Evolutionary conservation across 2,329 filamentous ascomycete genomes (phyloP), one percentile per base, ranked within the genome.

Genomic region (Sarocladium kiliense): DNA sequence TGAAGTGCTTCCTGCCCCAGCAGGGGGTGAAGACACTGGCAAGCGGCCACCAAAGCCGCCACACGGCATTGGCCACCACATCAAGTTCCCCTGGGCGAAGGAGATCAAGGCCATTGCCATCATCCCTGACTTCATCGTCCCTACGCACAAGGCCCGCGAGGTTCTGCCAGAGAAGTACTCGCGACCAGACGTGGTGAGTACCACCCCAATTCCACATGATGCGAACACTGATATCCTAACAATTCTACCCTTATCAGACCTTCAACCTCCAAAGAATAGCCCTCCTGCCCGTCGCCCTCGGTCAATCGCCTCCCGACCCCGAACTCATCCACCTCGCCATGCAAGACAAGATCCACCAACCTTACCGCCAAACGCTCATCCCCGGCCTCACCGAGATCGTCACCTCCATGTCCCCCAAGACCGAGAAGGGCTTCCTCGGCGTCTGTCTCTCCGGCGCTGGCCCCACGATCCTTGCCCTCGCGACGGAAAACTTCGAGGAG

Each of bases 281-380:
- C 2, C 81, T 99, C 51, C 81, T 99, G 12, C 92, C 93, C 30
- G 90, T 91, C 11, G 92, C 92, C 1, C 80, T 99, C 45, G 91
- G 92, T 60, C 87, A 91, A 69, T 93, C 89, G 7, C 93, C 94
- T 10, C 93, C 92, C 1, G 88, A 97, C 67, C 87, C 94, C 21
- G 87, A 95, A 64, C 87, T 96, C 71, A 99, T 99, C 69, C 95
- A 95, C 75, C 85, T 95, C 49, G 93, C 92, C 47, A 99, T 99
- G 94, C 94, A 97, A 74, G 94, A 99, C 77, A 96, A 92, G 74
- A 85, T 99, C 58, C 94, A 99, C 75, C 94, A 99, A 73, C 94
- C 91, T 42, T 97, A 99, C 76, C 87, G 94, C 54, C 87, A 94
- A 73, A 87, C 82, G 2, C 82, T 99, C 59, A 96, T 99, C 62